Evolutionary conservation across 177 flowering plant genomes (phyloP).

Genomic region (Vitis hybrid): DNA sequence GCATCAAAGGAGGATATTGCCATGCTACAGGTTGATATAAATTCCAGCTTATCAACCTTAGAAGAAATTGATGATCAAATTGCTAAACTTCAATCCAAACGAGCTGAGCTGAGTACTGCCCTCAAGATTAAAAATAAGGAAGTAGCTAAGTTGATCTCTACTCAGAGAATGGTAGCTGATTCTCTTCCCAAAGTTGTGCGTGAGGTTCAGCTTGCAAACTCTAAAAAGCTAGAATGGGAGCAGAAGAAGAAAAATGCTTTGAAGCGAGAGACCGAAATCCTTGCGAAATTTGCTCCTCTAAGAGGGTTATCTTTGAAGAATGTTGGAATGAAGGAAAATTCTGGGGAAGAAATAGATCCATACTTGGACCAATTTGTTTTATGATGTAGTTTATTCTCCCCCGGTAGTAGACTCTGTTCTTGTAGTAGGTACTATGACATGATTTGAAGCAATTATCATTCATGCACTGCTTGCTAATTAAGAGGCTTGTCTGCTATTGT

Average conservation of each 20-base stretch:
- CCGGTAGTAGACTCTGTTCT: no score
- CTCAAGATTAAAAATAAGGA: slow-evolving; percentile 7
- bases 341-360: no score
- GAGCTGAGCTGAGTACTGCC: slow-evolving; percentile 7
- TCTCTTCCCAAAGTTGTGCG: slow-evolving; percentile 17
- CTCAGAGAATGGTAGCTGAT: slow-evolving; percentile 13
- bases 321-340: no score
- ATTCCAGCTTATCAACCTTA: slow-evolving; percentile 3
- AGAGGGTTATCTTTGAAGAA: slow-evolving; percentile 18
- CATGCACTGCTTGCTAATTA: no score
- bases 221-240: slow-evolving; percentile 23
- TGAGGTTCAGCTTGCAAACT: slow-evolving; percentile 26
- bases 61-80: slow-evolving; percentile 24
- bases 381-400: no score
- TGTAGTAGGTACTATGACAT: no score
- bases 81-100: slow-evolving; percentile 14
- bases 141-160: slow-evolving; percentile 1
- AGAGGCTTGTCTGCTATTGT: no score
- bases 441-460: no score
- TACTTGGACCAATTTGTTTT: no score
- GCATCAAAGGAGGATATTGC: slow-evolving; percentile 13
- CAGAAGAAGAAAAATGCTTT: slow-evolving; percentile 16
- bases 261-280: slow-evolving; percentile 23
- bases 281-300: slow-evolving; percentile 19
- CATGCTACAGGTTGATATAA: slow-evolving; percentile 12